Evolutionary conservation across 305 asterid genomes (phyloP).

Genomic region (Ajuga reptans): DNA sequence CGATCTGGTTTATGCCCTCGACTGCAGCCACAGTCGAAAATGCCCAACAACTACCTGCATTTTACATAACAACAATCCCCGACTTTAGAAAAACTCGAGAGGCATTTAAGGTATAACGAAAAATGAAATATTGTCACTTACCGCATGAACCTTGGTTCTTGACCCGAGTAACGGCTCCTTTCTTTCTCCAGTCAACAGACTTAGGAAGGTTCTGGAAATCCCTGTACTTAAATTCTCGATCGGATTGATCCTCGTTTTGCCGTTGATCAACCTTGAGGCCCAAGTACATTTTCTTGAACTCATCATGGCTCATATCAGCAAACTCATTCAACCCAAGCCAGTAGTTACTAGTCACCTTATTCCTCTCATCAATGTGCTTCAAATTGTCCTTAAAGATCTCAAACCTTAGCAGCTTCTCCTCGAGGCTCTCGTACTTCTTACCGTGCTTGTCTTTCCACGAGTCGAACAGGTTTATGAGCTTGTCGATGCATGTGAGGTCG

Average conservation of each 20-base stretch:
- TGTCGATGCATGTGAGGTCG: constrained; percentile 40
- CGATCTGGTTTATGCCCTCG: constrained; percentile 55
- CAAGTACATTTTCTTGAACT: constrained; percentile 42
- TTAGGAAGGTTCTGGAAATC: constrained; percentile 37
- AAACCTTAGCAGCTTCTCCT: constrained; percentile 51
- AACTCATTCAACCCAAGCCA: constrained; percentile 56
- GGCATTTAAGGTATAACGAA: too few species aligned
- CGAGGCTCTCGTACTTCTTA: constrained; percentile 40
- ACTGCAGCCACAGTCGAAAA: constrained; percentile 64
- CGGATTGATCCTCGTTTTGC: constrained; percentile 26
- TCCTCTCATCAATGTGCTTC: constrained; percentile 49
- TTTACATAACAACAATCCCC: background rate
- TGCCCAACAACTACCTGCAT: constrained; percentile 64
- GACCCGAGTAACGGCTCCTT: constrained; percentile 52
- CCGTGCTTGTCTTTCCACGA: constrained; percentile 42
- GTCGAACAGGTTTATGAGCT: constrained; percentile 39
- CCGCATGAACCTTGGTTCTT: constrained; percentile 63
- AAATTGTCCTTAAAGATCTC: constrained; percentile 47
- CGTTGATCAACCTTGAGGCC: constrained; percentile 36
- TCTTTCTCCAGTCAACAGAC: constrained; percentile 55
- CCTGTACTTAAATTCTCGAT: constrained; percentile 35
- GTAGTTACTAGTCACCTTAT: constrained; percentile 33
- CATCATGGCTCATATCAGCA: constrained; percentile 48
- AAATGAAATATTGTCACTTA: too few species aligned
- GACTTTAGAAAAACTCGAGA: background rate